phyloP scores from a whole-genome alignment of 345 rosid genomes.

The Eucalyptus curtisii region DNA sequence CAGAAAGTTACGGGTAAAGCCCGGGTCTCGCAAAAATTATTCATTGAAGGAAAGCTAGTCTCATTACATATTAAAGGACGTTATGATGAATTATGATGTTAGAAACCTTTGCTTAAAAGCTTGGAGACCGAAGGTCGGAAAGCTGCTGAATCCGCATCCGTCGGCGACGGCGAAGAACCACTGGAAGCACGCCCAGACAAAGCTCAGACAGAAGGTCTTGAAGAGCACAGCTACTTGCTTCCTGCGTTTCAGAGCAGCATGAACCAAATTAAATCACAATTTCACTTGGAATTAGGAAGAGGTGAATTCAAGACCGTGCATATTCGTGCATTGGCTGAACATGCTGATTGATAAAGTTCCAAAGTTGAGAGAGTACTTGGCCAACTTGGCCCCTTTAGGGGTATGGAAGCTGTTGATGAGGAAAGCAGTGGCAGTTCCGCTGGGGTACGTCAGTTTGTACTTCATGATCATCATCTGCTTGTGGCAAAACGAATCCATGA shows the following conservation, averaged over 20 bases:
- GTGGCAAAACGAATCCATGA: background rate
- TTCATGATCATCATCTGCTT: constrained; percentile 66
- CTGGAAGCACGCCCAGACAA: constrained; percentile 48
- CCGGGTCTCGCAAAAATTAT: background rate
- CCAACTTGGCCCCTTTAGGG: constrained; percentile 81
- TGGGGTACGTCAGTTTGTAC: constrained; percentile 78
- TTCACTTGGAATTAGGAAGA: background rate
- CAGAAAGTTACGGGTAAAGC: background rate
- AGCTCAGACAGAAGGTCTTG: constrained; percentile 31
- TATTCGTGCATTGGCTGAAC: background rate
- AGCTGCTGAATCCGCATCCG: constrained; percentile 62
- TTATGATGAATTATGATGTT: background rate
- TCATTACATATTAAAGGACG: background rate
- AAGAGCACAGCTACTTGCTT: constrained; percentile 25
- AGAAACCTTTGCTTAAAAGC: constrained; percentile 40
- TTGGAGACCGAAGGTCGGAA: constrained; percentile 71
- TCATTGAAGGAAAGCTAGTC: background rate
- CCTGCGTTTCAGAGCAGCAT: background rate
- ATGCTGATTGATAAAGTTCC: background rate
- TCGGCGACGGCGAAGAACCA: constrained; percentile 54
- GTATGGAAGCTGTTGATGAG: constrained; percentile 94
- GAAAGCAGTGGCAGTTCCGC: constrained; percentile 90
- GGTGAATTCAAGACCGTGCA: background rate
- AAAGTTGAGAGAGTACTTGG: constrained; percentile 27
- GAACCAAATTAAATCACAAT: background rate